phyloP scores from a whole-genome alignment of 176 grass and related monocot species.

The Coix lacrymajobi region DNA sequence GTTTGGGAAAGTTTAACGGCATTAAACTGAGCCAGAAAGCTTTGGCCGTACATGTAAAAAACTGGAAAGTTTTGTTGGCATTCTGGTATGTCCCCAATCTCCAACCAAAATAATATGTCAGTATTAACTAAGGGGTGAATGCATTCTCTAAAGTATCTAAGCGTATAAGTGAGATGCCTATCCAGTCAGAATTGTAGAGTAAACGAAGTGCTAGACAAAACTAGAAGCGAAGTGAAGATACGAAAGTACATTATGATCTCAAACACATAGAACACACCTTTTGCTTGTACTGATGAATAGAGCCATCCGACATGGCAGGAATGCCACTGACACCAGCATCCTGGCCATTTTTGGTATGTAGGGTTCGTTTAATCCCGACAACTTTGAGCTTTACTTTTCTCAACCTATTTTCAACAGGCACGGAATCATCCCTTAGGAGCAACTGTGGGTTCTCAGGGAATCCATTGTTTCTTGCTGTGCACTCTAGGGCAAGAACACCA shows the following conservation, averaged over 20 bases:
- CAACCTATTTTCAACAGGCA: conserved; percentile 36
- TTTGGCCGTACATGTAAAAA: not conserved
- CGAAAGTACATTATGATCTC: not conserved
- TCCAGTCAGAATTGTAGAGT: not conserved
- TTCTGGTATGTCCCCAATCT: not conserved
- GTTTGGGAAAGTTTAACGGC: not conserved
- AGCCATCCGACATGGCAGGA: conserved; percentile 9
- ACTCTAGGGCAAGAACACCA: conserved; percentile 36
- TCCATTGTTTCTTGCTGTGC: conserved; percentile 11
- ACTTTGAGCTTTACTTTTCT: conserved; percentile 86
- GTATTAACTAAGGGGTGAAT: not conserved
- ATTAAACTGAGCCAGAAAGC: not conserved
- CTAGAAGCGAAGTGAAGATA: not conserved
- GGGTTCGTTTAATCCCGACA: conserved; percentile 54
- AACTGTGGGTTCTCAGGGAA: conserved; percentile 23
- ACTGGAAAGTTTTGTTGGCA: not conserved
- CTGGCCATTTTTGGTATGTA: conserved; percentile 39
- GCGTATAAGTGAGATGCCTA: not conserved
- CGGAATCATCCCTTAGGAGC: not conserved
- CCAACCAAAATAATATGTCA: conserved; percentile 1
- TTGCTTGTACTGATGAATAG: conserved; percentile 38
- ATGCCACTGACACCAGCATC: conserved; percentile 21
- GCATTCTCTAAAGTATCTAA: not conserved
- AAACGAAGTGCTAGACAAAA: not conserved
- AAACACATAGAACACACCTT: conserved; percentile 56